Percentiles rank a stretch among this genome's conserved stretches.
These are phyloP conservation scores for Saksenaea oblongispora DNA, from an alignment of 371 early-diverging fungal species.

Conservation along the genomic window DNA sequence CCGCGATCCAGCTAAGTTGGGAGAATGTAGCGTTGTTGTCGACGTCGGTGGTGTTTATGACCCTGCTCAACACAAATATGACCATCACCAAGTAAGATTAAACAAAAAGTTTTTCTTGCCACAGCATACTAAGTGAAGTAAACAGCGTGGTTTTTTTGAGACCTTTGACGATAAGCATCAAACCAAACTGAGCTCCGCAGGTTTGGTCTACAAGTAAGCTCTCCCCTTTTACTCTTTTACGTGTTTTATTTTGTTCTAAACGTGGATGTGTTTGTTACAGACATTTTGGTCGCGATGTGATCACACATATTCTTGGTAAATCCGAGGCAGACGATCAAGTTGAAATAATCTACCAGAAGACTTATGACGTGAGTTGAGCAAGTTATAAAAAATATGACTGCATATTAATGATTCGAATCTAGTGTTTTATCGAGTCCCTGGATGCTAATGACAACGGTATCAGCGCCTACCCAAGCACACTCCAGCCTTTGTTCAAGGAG, in stretches of 20 bases:
- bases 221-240: conserved; percentile 11
- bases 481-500: conserved; percentile 82
- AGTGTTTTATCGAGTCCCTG: conserved; percentile 76
- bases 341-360: conserved; percentile 73
- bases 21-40: conserved; percentile 88
- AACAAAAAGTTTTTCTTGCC: neutral
- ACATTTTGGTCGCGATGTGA: conserved; percentile 87
- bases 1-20: conserved; percentile 82
- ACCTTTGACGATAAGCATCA: conserved; percentile 79
- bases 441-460: conserved; percentile 92
- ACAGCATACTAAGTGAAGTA: too few species aligned
- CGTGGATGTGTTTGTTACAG: conserved; percentile 31
- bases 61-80: conserved; percentile 78
- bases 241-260: neutral
- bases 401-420: neutral
- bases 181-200: conserved; percentile 92
- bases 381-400: neutral
- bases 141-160: conserved; percentile 84
- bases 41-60: conserved; percentile 98
- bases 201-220: conserved; percentile 82
- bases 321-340: conserved; percentile 54
- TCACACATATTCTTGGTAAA: conserved; percentile 61
- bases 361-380: conserved; percentile 66
- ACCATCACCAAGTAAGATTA: conserved; percentile 88
- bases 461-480: conserved; percentile 74